A percentile compares a stretch with the other conserved stretches of the same genome.
Evolutionary conservation across 2,329 filamentous ascomycete species (phyloP).

Genomic region (Aspergillus thermomutatus): DNA sequence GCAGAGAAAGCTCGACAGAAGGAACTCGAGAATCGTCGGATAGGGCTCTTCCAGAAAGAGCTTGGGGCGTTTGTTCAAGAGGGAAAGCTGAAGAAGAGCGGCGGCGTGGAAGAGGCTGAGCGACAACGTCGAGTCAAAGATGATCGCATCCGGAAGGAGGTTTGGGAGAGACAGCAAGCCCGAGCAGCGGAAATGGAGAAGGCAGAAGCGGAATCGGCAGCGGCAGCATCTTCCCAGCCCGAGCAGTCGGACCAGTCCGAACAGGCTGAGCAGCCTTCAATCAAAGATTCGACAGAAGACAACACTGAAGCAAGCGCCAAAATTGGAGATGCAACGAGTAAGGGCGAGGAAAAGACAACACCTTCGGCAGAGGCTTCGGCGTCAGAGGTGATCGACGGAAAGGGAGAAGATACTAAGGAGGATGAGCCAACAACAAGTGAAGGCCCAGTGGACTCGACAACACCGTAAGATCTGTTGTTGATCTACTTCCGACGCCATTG

Average conservation of each 20-base stretch:
- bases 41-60: slow-evolving; percentile 80
- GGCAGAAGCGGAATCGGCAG: slow-evolving; percentile 25
- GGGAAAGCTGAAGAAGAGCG: slow-evolving; percentile 91
- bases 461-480: background rate
- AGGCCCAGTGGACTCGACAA: background rate
- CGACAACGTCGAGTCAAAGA: slow-evolving; percentile 79
- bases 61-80: slow-evolving; percentile 81
- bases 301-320: slow-evolving; percentile 8
- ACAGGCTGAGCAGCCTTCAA: slow-evolving; percentile 5
- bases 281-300: slow-evolving; percentile 4
- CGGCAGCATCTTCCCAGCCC: slow-evolving; percentile 21
- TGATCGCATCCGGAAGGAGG: slow-evolving; percentile 78
- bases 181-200: slow-evolving; percentile 50
- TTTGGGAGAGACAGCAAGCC: slow-evolving; percentile 53
- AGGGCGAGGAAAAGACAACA: slow-evolving; percentile 9
- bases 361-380: background rate
- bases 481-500: background rate
- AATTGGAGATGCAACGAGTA: slow-evolving; percentile 1
- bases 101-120: slow-evolving; percentile 92
- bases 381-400: background rate
- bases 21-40: slow-evolving; percentile 73
- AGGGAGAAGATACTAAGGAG: background rate
- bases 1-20: slow-evolving; percentile 88
- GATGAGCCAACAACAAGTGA: background rate
- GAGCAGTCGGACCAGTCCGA: slow-evolving; percentile 12